These are phyloP conservation scores for Boletus fagicola DNA, from an alignment of 768 basidiomycete species.

Conservation along the genomic window DNA sequence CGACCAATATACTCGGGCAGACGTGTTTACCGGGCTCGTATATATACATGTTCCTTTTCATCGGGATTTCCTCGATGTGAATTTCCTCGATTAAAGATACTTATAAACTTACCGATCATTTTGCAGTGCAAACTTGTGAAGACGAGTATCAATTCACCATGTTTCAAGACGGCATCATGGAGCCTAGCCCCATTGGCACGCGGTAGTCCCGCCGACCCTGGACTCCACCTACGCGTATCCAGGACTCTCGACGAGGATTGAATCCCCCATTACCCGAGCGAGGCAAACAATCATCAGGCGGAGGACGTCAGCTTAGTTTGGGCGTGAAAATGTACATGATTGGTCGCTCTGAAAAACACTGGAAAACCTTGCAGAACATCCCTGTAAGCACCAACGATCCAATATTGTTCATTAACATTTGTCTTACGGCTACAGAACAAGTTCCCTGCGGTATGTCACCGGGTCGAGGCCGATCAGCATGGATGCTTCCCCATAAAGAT, in stretches of 20 bases:
- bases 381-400: neutral
- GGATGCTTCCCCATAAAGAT: neutral
- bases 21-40: neutral
- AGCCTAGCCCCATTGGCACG: neutral
- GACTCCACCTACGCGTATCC: conserved; percentile 51
- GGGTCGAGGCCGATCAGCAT: neutral
- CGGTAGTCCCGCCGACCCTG: neutral
- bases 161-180: neutral
- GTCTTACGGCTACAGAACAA: neutral
- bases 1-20: neutral
- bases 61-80: too few relatives aligned
- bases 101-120: conserved; percentile 44
- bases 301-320: neutral
- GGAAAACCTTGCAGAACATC: neutral
- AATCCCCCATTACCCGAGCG: conserved; percentile 70
- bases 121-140: conserved; percentile 51
- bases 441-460: neutral
- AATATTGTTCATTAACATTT: neutral
- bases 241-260: conserved; percentile 75
- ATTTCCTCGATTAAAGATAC: too few relatives aligned
- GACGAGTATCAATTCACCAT: conserved; percentile 59
- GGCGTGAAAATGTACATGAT: neutral
- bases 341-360: too few relatives aligned
- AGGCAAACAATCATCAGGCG: too few relatives aligned
- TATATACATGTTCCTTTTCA: neutral